phyloP scores from a whole-genome alignment of 768 basidiomycete genomes.

The Zangia roseola region DNA sequence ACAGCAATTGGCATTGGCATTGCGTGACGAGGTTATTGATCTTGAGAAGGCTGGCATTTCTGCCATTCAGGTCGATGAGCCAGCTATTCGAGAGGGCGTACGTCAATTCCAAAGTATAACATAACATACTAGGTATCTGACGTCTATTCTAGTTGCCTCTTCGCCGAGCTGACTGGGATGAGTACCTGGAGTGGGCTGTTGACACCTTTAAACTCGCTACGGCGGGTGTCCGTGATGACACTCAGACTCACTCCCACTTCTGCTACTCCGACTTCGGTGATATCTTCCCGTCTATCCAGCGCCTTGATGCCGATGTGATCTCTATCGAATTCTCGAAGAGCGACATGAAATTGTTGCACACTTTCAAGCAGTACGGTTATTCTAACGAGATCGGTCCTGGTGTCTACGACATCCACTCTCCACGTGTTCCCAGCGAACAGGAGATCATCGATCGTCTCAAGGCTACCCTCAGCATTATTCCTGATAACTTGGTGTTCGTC shows the following conservation, averaged over 20 bases:
- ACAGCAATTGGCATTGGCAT: slow-evolving; percentile 95
- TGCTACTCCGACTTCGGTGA: slow-evolving; percentile 99
- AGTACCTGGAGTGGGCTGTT: slow-evolving; percentile 96
- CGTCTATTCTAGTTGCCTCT: slow-evolving; percentile 71
- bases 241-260: slow-evolving; percentile 99
- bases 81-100: slow-evolving; percentile 98
- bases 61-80: slow-evolving; percentile 99
- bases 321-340: slow-evolving; percentile 98
- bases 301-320: slow-evolving; percentile 97
- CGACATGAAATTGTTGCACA: slow-evolving; percentile 95
- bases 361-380: slow-evolving; percentile 95
- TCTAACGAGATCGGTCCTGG: slow-evolving; percentile 97
- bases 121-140: not conserved
- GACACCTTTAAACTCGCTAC: slow-evolving; percentile 98
- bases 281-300: slow-evolving; percentile 96
- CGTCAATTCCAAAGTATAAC: slow-evolving; percentile 28
- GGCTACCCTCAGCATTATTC: slow-evolving; percentile 79
- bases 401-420: slow-evolving; percentile 99
- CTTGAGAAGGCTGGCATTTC: slow-evolving; percentile 95
- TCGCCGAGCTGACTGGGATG: slow-evolving; percentile 93
- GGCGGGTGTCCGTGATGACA: slow-evolving; percentile 89
- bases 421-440: slow-evolving; percentile 89
- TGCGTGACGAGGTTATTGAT: slow-evolving; percentile 97
- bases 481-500: slow-evolving; percentile 79
- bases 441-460: slow-evolving; percentile 94